Evolutionary conservation across 2,329 filamentous ascomycete species (phyloP), one percentile per base, ranked within the genome.

Genomic region (Chalara sp.): DNA sequence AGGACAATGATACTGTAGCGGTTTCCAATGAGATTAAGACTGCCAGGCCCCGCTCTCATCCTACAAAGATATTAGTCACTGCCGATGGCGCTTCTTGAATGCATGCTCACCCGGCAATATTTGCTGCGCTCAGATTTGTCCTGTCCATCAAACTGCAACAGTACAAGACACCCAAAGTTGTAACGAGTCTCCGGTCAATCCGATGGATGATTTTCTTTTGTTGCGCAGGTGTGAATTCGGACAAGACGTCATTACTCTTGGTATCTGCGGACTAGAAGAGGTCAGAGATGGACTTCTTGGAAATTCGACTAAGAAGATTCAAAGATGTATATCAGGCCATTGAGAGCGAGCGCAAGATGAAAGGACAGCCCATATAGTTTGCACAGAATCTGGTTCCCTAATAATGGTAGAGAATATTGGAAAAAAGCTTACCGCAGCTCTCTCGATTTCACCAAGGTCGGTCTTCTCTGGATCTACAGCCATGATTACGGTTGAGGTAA

Each of bases 61-160:
- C 64, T 52, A 11, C 12, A 39, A 33, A 8, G 30, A 2, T 33
- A 28, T 44, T 35, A 39, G 41, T 46, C 3, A 3, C 21, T 21
- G 21, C 21, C 21, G 21, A 21, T 21, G 3, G 21, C 21, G 21
- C 21, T 21, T 21, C 21, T 21, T 21, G 21, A 21, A 21, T 21
- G 21, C 21, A 21, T 21, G 21, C 64, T 50, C 61, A 76, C 74
- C 77, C 87, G 21, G 88, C 87, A 64, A 92, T 84, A 44, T 80
- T 80, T 40, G 86, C 87, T 28, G 80, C 74, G n/a, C 80, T 80
- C 64, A 91, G 69, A 66, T 92, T 92, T 2, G 85, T 89, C 32
- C 88, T 75, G 63, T 93, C 88, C 81, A 92, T 87, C 53, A 92
- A 70, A 56, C 79, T 85, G 59, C 88, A 75, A 64, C 85, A 88